Evolutionary conservation across 164 flowering plant genomes (phyloP).

Genomic region (Hamamelis virginiana): DNA sequence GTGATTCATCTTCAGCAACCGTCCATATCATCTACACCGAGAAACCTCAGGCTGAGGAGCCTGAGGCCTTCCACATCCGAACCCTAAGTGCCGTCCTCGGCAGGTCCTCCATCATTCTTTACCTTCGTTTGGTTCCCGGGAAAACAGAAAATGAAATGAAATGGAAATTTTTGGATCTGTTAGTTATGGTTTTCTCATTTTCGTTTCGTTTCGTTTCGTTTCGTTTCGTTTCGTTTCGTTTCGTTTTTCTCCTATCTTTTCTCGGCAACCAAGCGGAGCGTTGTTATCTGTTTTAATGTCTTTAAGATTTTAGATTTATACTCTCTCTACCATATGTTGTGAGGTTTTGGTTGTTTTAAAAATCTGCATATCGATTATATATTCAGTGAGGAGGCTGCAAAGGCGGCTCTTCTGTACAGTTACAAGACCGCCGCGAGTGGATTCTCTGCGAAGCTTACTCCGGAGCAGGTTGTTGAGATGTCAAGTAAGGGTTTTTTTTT

Average conservation of each 20-base stretch:
- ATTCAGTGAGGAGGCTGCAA: constrained; percentile 83
- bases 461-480: constrained; percentile 65
- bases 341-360: neutral
- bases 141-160: neutral
- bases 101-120: constrained; percentile 39
- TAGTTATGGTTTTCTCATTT: too few species aligned
- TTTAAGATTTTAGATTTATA: too few species aligned
- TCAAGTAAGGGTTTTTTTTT: constrained; percentile 50
- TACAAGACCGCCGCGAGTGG: constrained; percentile 91
- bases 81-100: constrained; percentile 74
- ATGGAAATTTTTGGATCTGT: neutral
- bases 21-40: constrained; percentile 78
- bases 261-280: too few species aligned
- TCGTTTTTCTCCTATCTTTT: too few species aligned
- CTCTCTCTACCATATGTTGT: neutral
- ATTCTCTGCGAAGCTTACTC: constrained; percentile 89
- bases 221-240: too few species aligned
- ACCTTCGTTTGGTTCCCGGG: constrained; percentile 4
- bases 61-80: constrained; percentile 54
- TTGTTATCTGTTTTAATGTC: too few species aligned
- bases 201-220: too few species aligned
- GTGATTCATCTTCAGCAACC: constrained; percentile 21
- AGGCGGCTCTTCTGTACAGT: constrained; percentile 69
- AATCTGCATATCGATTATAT: constrained; percentile 1
- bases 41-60: constrained; percentile 49